Evolutionary conservation across 306 rosid species (phyloP), one percentile per base, ranked within the genome.

Genomic region (Leucaena leucocephala): DNA sequence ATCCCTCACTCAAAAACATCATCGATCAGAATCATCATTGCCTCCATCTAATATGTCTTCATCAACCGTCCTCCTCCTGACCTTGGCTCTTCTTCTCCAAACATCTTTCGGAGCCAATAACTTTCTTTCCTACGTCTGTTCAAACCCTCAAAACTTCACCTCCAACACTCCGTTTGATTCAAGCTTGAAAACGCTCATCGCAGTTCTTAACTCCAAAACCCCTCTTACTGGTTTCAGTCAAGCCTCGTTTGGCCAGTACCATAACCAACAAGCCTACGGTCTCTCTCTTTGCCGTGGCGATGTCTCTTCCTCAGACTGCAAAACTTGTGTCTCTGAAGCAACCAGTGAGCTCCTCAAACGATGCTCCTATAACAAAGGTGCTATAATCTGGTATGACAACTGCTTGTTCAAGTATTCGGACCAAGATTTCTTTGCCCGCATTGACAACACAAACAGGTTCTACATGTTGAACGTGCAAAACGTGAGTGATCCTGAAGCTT

Each of bases 101-200:
- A 48, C 87, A 50, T 86, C 88, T 46, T n/a, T 75, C 13, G 92
- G 85, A 22, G 82, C 76, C 16, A 17, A 54, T 0, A 78, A 81
- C 19, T 88, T 89, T 36, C 91, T 93, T 38, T 63, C 77, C 22
- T 86, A 88, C 48, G 48, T 83, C 22, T 93, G 97, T 62, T 89
- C 88, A 38, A 78, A n/a, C 81, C 64, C 71, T 3, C 68, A 85
- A 46, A 84, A 87, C 76, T 88, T 66, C 87, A 85, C 97, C 34
- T 21, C 88, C 43, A 1, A 78, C 5, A 73, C 77, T 9, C 71
- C 83, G 0, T 87, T 52, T 1, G 76, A 82, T 15, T 71, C 79
- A 16, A 82, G 82, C 44, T 69, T 69, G n/a, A 77, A 81, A 80
- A 33, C 10, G 0, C 73, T 80, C 16, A 38, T 76, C 22, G 49